A percentile compares a stretch with the other conserved stretches of the same genome.
phyloP scores from a whole-genome alignment of 2,329 filamentous ascomycete species.

The Colletotrichum salicis region DNA sequence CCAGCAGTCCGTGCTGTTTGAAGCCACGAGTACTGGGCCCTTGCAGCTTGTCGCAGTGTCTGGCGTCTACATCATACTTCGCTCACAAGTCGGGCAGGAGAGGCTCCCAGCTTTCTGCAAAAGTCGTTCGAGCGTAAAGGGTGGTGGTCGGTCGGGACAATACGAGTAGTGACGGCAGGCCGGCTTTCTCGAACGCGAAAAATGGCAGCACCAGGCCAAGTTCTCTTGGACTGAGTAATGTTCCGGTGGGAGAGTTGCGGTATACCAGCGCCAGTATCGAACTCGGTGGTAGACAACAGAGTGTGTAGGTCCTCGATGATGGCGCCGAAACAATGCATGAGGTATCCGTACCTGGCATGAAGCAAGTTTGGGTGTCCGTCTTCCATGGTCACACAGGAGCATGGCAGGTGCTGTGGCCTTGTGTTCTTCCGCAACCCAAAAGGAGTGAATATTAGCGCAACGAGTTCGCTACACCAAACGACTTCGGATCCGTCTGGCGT shows the following conservation, averaged over 20 bases:
- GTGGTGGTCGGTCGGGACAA: background rate
- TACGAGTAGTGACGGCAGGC: background rate
- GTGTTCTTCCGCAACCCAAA: slow-evolving; percentile 7
- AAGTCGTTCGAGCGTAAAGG: background rate
- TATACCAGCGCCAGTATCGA: background rate
- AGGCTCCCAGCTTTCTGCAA: background rate
- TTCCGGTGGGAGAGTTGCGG: background rate
- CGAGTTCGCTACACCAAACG: background rate
- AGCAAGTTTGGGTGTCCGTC: background rate
- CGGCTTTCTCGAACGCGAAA: background rate
- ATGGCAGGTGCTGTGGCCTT: slow-evolving; percentile 10
- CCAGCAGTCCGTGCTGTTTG: slow-evolving; percentile 23
- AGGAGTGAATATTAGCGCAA: background rate
- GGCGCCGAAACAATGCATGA: slow-evolving; percentile 18
- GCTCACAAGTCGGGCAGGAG: slow-evolving; percentile 2
- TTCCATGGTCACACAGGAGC: background rate
- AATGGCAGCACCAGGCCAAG: slow-evolving; percentile 12
- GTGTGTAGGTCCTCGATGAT: slow-evolving; percentile 2
- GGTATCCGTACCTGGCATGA: background rate
- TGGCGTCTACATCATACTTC: slow-evolving; percentile 20
- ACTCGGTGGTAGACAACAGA: background rate
- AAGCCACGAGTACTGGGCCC: slow-evolving; percentile 6
- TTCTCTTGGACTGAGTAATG: background rate
- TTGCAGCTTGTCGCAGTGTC: slow-evolving; percentile 9
- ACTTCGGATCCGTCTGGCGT: background rate